Conservation (phyloP, 805 yeast genomes). For the Saturnispora halmiae region DNA sequence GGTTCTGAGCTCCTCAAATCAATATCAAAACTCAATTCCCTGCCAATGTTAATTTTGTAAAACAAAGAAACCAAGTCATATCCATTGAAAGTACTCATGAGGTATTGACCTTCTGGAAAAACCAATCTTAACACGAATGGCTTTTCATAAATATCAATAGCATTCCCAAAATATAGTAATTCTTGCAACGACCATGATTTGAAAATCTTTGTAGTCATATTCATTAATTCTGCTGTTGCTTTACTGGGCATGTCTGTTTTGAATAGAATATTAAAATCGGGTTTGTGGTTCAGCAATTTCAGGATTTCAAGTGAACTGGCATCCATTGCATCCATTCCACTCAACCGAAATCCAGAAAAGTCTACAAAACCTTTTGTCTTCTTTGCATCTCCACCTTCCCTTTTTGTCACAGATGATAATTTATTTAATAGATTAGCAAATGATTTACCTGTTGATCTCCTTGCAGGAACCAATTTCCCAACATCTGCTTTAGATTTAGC, state of each 20-base stretch:
- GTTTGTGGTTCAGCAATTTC: slow-evolving; percentile 9
- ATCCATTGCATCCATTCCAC: background rate
- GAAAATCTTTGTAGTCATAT: slow-evolving; percentile 4
- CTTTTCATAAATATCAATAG: slow-evolving; percentile 21
- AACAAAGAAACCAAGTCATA: slow-evolving; percentile 23
- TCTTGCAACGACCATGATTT: slow-evolving; percentile 26
- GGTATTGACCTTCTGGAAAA: slow-evolving; percentile 23
- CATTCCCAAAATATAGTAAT: slow-evolving; percentile 26
- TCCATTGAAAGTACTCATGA: slow-evolving; percentile 24
- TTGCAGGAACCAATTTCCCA: background rate
- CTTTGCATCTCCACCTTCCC: too few relatives aligned
- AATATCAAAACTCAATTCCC: slow-evolving; percentile 28
- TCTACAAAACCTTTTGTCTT: background rate
- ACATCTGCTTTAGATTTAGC: background rate
- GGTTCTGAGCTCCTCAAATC: slow-evolving; percentile 22
- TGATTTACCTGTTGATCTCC: slow-evolving; percentile 10
- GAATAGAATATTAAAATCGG: slow-evolving; percentile 9
- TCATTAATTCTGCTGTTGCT: background rate
- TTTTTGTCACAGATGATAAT: too few relatives aligned
- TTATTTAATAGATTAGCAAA: too few relatives aligned
- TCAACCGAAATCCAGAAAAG: background rate
- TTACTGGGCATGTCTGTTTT: background rate
- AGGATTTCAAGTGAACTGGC: background rate
- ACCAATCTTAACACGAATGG: slow-evolving; percentile 27
- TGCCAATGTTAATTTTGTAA: slow-evolving; percentile 26